Base-by-base conservation (phyloP, 129 eudicot genomes). In the Deinandra increscens region DNA sequence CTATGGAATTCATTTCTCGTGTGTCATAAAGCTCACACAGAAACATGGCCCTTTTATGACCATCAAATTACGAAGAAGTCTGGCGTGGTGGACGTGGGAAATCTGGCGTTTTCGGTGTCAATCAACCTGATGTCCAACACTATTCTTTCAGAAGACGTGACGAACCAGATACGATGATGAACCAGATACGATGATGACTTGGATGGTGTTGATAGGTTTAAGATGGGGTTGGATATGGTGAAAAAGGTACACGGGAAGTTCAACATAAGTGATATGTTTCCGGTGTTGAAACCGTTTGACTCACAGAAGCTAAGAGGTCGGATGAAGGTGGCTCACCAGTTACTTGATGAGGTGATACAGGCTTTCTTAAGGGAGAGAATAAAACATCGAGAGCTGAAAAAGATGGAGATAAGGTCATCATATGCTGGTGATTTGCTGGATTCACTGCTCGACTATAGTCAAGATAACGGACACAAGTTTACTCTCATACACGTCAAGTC, bases 1-100 rank as follows among this genome's bases (percentile, higher is more conserved):
- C n/a, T n/a, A n/a, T n/a, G n/a, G n/a, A n/a, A n/a, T n/a, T n/a
- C n/a, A n/a, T n/a, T n/a, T n/a, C n/a, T n/a, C n/a, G n/a, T n/a
- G n/a, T n/a, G n/a, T n/a, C n/a, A n/a, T n/a, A n/a, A 75, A 80
- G 17, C 75, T 84, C 38, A 54, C 88, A 34, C 49, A 80, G 15
- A 80, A 54, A 38, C 65, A 84, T 59, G 88, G 85, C 26, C 85
- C 88, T 4, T 71, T 85, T 22, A 88, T 88, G 89, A 81, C 89
- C 17, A 74, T 88, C 66, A 82, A 75, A 18, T 68, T 88, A 20
- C 91, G 89, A 11, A 59, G n/a, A n/a, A 70, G 3, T 26, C 31
- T 3, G 31, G 31, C 31, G 53, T 62, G 2, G 79, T 84, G 15
- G 79, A 77, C 20, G 39, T 87, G 0, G 90, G 80, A 12, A 81